A percentile compares a stretch with the other conserved stretches of the same genome.
Conservation (phyloP, 768 basidiomycete genomes). For the Lactarius hatsudake region DNA sequence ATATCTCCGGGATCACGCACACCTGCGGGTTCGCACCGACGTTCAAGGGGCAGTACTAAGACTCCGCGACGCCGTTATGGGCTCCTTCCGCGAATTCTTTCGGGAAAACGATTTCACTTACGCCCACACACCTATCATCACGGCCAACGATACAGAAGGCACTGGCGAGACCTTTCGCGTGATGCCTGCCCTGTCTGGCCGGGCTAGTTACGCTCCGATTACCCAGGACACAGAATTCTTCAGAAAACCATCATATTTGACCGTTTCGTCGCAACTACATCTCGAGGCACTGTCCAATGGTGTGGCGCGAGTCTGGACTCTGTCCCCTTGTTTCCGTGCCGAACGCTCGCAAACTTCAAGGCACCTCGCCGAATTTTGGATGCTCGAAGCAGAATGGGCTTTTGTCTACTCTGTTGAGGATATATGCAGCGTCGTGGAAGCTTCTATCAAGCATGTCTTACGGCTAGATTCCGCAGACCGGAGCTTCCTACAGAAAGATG, state of each 20-base stretch:
- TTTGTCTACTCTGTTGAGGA: constrained; percentile 48
- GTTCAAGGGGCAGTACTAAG: constrained; percentile 72
- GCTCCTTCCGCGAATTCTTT: constrained; percentile 64
- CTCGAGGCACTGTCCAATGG: constrained; percentile 83
- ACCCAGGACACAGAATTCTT: constrained; percentile 59
- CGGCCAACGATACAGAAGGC: constrained; percentile 92
- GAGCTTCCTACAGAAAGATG: constrained; percentile 41
- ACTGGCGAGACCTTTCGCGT: constrained; percentile 90
- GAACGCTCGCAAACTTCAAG: constrained; percentile 84
- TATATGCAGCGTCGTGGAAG: constrained; percentile 58
- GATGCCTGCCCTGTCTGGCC: constrained; percentile 37
- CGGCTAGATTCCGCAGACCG: constrained; percentile 34
- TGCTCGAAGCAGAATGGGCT: constrained; percentile 95
- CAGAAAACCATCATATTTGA: constrained; percentile 72
- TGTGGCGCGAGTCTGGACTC: constrained; percentile 82
- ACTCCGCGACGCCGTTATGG: constrained; percentile 56
- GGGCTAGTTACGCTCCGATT: constrained; percentile 21
- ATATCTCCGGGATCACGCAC: constrained; percentile 80
- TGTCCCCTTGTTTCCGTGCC: constrained; percentile 92
- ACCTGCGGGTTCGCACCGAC: constrained; percentile 82
- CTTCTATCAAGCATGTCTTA: constrained; percentile 45
- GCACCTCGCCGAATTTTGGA: constrained; percentile 98
- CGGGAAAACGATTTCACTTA: constrained; percentile 78
- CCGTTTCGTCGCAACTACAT: constrained; percentile 95
- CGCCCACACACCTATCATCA: constrained; percentile 84